Percentiles rank a stretch among this genome's conserved stretches.
Conservation (phyloP, 176 grass and related monocot genomes). For the Carex cristatella region DNA sequence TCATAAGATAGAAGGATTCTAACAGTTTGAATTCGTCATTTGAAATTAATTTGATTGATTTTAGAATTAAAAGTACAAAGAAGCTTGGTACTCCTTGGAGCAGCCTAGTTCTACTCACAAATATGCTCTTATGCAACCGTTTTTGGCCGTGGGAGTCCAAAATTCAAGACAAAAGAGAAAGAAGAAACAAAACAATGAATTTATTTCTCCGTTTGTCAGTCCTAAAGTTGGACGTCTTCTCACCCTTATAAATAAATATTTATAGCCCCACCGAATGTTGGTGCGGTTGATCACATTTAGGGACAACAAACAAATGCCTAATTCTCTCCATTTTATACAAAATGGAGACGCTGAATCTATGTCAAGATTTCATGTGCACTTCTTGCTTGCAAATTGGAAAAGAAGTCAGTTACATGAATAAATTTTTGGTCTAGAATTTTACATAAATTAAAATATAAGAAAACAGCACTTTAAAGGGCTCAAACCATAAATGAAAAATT, state of each 20-base stretch:
- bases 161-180: too few species aligned
- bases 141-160: too few species aligned
- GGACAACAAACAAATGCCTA: too few species aligned
- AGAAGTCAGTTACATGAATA: neutral
- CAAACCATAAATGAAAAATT: neutral
- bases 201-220: neutral
- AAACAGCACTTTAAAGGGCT: neutral
- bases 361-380: neutral
- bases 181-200: neutral
- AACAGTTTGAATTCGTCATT: too few species aligned
- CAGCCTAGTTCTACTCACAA: too few species aligned
- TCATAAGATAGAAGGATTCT: too few species aligned
- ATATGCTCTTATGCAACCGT: too few species aligned
- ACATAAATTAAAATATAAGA: neutral
- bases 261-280: neutral
- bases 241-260: neutral
- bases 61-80: too few species aligned
- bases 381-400: too few species aligned
- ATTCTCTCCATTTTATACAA: neutral
- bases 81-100: too few species aligned
- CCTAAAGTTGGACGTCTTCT: neutral
- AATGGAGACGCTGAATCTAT: neutral
- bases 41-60: too few species aligned
- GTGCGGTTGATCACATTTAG: conserved; percentile 3
- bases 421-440: neutral